Base-by-base conservation (phyloP, 169 alveolate species). In the Theileria orientalis region DNA sequence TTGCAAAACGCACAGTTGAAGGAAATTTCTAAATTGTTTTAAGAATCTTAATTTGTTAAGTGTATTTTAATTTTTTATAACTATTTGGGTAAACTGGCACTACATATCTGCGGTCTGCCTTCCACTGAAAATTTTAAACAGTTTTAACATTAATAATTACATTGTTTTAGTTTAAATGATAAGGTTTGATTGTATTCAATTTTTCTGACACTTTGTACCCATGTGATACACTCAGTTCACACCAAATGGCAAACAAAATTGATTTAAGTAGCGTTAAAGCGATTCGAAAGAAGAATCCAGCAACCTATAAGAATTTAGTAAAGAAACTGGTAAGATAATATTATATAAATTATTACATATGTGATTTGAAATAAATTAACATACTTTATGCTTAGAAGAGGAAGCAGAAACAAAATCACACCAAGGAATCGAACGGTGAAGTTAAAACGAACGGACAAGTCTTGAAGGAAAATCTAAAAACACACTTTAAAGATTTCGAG, bases 281-380 rank as follows among this genome's bases (percentile, higher is more conserved):
- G 42, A 72, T 88, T 30, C 76, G 93, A 57, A 88, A 75, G 75
- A 76, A 61, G 57, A 82, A 76, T 56, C 90, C 83, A 14, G 49
- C 73, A 32, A 66, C 84, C 46, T 91, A 91, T n/a, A 88, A 80
- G 54, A 84, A 84, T 51, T 76, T 78, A 42, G 42, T 84, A 62
- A 88, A 88, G 73, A 84, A 84, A 63, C 66, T 71, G 71, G 84
- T 84, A 68, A 42, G 79, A 51, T 16, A n/a, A 19, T 44, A n/a
- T n/a, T n/a, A n/a, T n/a, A n/a, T 19, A 6, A 32, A n/a, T 63
- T 62, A 64, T 23, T n/a, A n/a, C n/a, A n/a, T n/a, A n/a, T n/a
- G n/a, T n/a, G n/a, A n/a, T n/a, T n/a, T n/a, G n/a, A n/a, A n/a
- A n/a, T n/a, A n/a, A n/a, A 16, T 33, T 47, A 16, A 7, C 2